Evolutionary conservation across 306 rosid genomes (phyloP).

Genomic region (Argentina anserina): DNA sequence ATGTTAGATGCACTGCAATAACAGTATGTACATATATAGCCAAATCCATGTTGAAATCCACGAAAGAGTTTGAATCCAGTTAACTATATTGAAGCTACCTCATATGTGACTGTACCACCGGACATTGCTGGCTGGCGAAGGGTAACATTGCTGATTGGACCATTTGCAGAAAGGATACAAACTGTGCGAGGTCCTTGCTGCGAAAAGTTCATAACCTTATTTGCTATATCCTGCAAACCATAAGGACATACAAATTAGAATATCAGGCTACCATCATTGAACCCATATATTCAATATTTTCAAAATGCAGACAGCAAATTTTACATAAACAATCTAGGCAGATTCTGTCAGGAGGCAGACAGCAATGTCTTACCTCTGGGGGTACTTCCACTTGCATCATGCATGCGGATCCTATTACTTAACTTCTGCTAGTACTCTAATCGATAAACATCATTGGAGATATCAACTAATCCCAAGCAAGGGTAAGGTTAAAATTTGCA

Average conservation of each 20-base stretch:
- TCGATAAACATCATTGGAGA: background rate
- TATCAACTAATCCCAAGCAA: background rate
- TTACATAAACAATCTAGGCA: background rate
- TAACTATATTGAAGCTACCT: constrained; percentile 44
- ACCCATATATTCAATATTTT: background rate
- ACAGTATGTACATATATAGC: background rate
- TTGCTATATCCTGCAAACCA: constrained; percentile 64
- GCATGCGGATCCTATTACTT: background rate
- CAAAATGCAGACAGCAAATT: background rate
- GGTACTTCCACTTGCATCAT: background rate
- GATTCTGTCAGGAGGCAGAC: background rate
- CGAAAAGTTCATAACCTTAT: constrained; percentile 50
- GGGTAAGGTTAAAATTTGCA: background rate
- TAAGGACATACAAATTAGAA: constrained; percentile 9
- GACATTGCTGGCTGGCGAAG: constrained; percentile 46
- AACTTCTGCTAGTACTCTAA: background rate
- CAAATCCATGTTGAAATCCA: background rate
- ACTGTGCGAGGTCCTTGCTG: constrained; percentile 63
- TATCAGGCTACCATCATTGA: constrained; percentile 12
- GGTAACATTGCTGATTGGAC: constrained; percentile 57
- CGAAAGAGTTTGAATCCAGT: background rate
- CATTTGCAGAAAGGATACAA: constrained; percentile 69
- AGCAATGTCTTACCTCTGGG: background rate
- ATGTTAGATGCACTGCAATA: background rate
- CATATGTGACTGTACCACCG: constrained; percentile 49